Evolutionary conservation across 2,329 filamentous ascomycete species (phyloP).

Genomic region (Massarina eburnea): DNA sequence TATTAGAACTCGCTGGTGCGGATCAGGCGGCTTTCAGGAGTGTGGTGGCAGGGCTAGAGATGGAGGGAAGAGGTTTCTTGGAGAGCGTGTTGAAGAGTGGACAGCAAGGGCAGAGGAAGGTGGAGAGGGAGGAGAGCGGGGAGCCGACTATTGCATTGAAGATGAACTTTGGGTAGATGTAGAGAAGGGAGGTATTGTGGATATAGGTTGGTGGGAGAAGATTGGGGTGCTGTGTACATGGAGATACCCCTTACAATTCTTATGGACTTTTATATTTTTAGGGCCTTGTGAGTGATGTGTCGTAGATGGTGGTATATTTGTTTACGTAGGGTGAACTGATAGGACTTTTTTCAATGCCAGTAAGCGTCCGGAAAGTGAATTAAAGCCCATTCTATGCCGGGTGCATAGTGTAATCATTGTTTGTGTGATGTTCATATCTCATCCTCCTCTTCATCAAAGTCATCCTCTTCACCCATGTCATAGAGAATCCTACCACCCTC

Average conservation of each 20-base stretch:
- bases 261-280: background rate
- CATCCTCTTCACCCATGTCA: constrained; percentile 94
- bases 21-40: constrained; percentile 74
- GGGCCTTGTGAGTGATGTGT: no score
- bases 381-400: no score
- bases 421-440: constrained; percentile 75
- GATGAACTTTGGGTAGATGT: constrained; percentile 71
- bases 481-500: constrained; percentile 94
- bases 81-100: constrained; percentile 77
- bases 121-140: constrained; percentile 56
- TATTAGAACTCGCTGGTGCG: constrained; percentile 78
- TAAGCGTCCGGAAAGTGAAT: no score
- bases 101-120: constrained; percentile 52
- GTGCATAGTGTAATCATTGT: no score
- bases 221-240: background rate
- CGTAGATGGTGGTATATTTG: no score
- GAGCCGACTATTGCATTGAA: constrained; percentile 87
- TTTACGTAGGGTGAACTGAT: no score
- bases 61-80: constrained; percentile 72
- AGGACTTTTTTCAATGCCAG: no score
- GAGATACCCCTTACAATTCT: background rate
- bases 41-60: constrained; percentile 70
- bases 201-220: background rate
- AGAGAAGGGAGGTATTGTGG: background rate
- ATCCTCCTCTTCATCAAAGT: constrained; percentile 95